Evolutionary conservation across 139 green algal genomes (phyloP), one percentile per base, ranked within the genome.

Genomic region (Chlorella vulgaris): DNA sequence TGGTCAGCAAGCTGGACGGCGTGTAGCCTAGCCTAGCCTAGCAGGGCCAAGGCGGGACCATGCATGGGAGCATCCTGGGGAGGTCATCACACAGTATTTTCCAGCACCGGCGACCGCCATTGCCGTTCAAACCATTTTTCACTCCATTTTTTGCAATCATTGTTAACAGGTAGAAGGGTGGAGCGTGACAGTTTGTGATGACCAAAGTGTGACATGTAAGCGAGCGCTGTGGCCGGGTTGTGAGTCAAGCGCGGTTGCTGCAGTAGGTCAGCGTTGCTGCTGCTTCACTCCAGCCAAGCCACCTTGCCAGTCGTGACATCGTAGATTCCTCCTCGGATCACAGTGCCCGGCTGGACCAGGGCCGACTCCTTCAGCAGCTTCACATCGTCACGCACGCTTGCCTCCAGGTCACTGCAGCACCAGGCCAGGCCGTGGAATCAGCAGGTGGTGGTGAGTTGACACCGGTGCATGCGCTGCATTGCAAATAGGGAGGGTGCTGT

Each of bases 381-480:
- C 8, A 93, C 65, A 53, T 93, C 90, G 0, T 89, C 89, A 1
- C 60, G 69, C 75, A 93, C 90, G n/a, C 74, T 87, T 74, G 85
- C 36, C 29, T 88, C 70, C 42, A 92, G 65, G 33, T 89, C 78
- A 21, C 31, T 76, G 58, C 76, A 74, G 62, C n/a, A n/a, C n/a
- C n/a, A n/a, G n/a, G n/a, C n/a, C n/a, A n/a, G n/a, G n/a, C n/a
- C n/a, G n/a, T n/a, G n/a, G n/a, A n/a, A n/a, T n/a, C n/a, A n/a
- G n/a, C n/a, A n/a, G n/a, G n/a, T n/a, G n/a, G n/a, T n/a, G n/a
- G 47, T 55, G 47, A 55, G 47, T 15, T 55, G 47, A 15, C 47
- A 55, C 13, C 47, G 47, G 47, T 15, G n/a, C n/a, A n/a, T n/a
- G n/a, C n/a, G n/a, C n/a, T n/a, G n/a, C n/a, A n/a, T n/a, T n/a